phyloP scores from a whole-genome alignment of 345 rosid genomes.

The Murraya koenigii region DNA sequence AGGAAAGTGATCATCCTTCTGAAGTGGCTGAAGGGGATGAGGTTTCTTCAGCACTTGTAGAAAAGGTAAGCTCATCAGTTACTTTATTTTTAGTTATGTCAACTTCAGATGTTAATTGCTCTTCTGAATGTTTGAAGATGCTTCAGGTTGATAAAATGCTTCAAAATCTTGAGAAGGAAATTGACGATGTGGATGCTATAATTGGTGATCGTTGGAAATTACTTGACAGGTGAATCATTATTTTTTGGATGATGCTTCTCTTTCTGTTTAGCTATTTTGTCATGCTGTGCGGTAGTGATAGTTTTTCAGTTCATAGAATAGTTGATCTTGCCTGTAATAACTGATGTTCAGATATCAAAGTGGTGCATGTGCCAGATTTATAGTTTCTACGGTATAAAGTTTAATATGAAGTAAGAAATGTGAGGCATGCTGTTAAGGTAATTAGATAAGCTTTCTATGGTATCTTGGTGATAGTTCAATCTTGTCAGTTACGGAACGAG shows the following conservation, averaged over 20 bases:
- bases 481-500: too few relatives aligned
- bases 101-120: constrained; percentile 11
- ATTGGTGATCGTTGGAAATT: constrained; percentile 78
- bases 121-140: constrained; percentile 1
- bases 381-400: neutral
- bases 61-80: constrained; percentile 41
- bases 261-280: neutral
- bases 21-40: constrained; percentile 53
- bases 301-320: neutral
- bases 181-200: constrained; percentile 74
- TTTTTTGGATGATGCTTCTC: neutral
- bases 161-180: constrained; percentile 87
- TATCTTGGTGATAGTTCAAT: too few relatives aligned
- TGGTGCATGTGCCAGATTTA: neutral
- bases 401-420: neutral
- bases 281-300: neutral
- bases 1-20: constrained; percentile 46
- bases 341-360: too few relatives aligned
- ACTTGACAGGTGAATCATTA: constrained; percentile 65
- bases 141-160: constrained; percentile 79
- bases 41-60: constrained; percentile 78
- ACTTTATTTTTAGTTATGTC: neutral
- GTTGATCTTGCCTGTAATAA: too few relatives aligned
- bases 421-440: neutral
- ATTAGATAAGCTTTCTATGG: too few relatives aligned